phyloP scores from a whole-genome alignment of 78 protist genomes.

The Pigoraptor vietnamica region DNA sequence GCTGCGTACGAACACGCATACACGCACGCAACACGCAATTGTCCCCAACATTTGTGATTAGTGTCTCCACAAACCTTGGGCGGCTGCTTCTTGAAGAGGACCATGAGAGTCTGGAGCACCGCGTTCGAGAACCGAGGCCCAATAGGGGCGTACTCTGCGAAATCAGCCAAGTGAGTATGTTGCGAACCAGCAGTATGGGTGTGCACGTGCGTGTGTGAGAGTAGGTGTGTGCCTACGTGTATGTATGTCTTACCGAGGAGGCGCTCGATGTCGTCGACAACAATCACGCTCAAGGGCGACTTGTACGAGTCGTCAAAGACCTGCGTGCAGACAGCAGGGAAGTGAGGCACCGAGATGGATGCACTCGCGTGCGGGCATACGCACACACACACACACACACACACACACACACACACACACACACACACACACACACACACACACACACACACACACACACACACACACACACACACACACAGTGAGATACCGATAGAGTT shows the following conservation, averaged over 20 bases:
- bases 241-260: slow-evolving; percentile 45
- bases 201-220: slow-evolving; percentile 11
- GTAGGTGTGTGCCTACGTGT: background rate
- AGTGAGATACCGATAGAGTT: background rate
- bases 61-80: slow-evolving; percentile 46
- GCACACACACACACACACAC: background rate
- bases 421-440: background rate
- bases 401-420: background rate
- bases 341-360: background rate
- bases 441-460: background rate
- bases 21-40: background rate
- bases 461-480: background rate
- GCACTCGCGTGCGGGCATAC: background rate
- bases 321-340: background rate
- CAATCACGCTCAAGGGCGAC: slow-evolving; percentile 80
- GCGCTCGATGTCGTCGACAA: slow-evolving; percentile 95
- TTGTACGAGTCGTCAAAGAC: slow-evolving; percentile 95
- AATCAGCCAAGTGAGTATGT: background rate
- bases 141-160: slow-evolving; percentile 74
- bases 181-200: background rate
- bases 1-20: too few relatives aligned
- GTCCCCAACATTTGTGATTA: background rate
- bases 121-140: slow-evolving; percentile 96
- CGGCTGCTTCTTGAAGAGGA: slow-evolving; percentile 70
- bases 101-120: slow-evolving; percentile 87